Base-by-base conservation (phyloP, 768 basidiomycete genomes). In the Strobilomyces dryophilus region DNA sequence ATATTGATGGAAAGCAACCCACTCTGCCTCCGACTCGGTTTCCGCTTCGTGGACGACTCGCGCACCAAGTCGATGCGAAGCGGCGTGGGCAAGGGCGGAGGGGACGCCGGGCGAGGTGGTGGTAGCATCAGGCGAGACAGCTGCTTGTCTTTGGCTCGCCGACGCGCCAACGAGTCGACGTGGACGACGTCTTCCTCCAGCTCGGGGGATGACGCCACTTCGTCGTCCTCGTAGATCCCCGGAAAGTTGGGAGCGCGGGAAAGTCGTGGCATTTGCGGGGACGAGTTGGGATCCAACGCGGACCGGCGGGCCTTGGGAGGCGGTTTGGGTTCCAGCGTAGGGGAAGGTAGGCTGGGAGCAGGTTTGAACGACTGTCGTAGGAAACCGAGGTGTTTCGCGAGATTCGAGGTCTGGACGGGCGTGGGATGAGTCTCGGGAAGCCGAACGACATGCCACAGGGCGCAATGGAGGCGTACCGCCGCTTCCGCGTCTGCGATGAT, bases 401-500 rank as follows among this genome's bases (percentile, higher is more conserved):
- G 74, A 58, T 70, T 78, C 34, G 75, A 73, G 18, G 82, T 77
- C 84, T 86, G 49, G 49, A 27, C 43, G 37, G 29, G 8, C 2
- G 48, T 39, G 24, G 42, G 34, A 39, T 56, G 42, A 53, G 21
- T 32, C 52, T 43, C 54, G 36, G 47, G 32, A 58, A 57, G 39
- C 14, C 43, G 12, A 39, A 17, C 17, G 35, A 26, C 39, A 56
- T 55, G 56, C 46, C 57, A 69, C 59, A 52, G 46, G 37, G 47
- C 43, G 51, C 42, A 49, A 47, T 20, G 52, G 49, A 65, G 75
- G 62, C 76, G 63, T 72, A 91, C 89, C 59, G 87, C 88, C 54
- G 78, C 72, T 67, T 91, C 90, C 37, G 88, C 79, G 61, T 91
- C 88, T 11, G 78, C 74, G 62, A 92, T 74, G 56, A 92, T 69